Evolutionary conservation across 1,139 yeast genomes (phyloP), one percentile per base, ranked within the genome.

Genomic region (Ogataea hybrid): DNA sequence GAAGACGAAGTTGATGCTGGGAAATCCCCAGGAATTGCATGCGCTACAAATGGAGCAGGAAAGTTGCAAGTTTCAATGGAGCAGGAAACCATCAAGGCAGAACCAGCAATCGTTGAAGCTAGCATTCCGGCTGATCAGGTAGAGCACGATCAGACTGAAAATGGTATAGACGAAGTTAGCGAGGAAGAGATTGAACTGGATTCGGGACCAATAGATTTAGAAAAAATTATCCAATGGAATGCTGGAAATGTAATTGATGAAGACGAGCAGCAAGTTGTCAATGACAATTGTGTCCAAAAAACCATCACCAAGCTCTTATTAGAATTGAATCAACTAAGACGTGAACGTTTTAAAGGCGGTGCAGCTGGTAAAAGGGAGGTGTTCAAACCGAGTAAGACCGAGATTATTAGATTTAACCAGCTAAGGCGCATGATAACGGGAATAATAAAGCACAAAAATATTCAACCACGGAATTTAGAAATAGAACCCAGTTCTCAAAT

Each of bases 321-420:
- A 32, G 75, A 78, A 50, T 66, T 90, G 41, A 83, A 84, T 56
- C 70, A 69, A 44, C 58, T 83, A 48, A 86, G 95, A 58, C 78
- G 81, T 42, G 67, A 71, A 37, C 72, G 95, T 21, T 42, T 43
- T 15, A 23, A 18, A 9, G 33, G 34, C 32, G 12, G 10, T 7
- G 37, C 29, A 21, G 14, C 12, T 6, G 25, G 28, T 3, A 36
- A 39, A 12, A 11, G 22, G 21, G 32, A 32, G 28, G 41, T 52
- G 27, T 33, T 44, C 34, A 53, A 54, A 35, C 75, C 81, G 8
- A 52, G 71, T 1, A 59, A 54, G 3, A 65, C 68, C 57, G 80
- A 87, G 65, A 64, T 69, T 49, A 56, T 69, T 53, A 55, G 74
- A 17, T 81, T 80, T 40, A 65, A 66, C 44, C 77, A 76, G 54